A percentile compares a stretch with the other conserved stretches of the same genome.
Conservation (phyloP, 306 rosid genomes). For the Lathyrus tuberosus region DNA sequence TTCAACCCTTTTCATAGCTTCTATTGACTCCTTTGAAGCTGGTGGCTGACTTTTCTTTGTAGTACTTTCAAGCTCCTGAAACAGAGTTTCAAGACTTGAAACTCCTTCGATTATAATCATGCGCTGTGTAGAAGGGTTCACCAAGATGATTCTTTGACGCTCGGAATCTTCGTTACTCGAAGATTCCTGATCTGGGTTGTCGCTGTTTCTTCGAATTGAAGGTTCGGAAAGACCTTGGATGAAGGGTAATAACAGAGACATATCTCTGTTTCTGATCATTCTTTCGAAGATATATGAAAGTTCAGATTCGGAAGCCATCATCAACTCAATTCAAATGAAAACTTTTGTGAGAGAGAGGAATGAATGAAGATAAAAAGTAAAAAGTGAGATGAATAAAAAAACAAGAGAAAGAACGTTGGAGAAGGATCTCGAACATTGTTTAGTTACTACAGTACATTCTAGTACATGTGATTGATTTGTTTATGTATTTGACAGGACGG, state of each 20-base stretch:
- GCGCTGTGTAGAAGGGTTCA: conserved; percentile 62
- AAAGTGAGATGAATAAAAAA: neutral
- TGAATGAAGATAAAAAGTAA: neutral
- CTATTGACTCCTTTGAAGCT: conserved; percentile 74
- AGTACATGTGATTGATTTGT: neutral
- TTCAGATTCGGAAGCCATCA: conserved; percentile 72
- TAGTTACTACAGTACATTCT: too few species aligned
- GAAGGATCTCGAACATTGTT: neutral
- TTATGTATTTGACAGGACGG: too few species aligned
- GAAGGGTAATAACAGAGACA: conserved; percentile 60
- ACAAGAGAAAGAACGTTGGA: neutral
- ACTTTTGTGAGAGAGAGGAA: neutral
- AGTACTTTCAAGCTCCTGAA: conserved; percentile 37
- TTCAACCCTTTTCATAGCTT: conserved; percentile 54
- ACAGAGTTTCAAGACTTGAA: conserved; percentile 54
- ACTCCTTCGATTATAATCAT: conserved; percentile 65
- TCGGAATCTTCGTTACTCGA: neutral
- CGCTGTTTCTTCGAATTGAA: neutral
- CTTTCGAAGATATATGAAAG: conserved; percentile 52
- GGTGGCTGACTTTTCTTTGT: conserved; percentile 65
- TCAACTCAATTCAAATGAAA: neutral
- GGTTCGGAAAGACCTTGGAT: conserved; percentile 53
- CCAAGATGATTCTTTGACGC: conserved; percentile 55
- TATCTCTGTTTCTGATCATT: conserved; percentile 50
- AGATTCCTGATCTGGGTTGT: conserved; percentile 38